Percentiles rank a stretch among this genome's conserved stretches.
Evolutionary conservation across 352 stramenopile genomes (phyloP).

Genomic region (Elongisporangium anandrum): DNA sequence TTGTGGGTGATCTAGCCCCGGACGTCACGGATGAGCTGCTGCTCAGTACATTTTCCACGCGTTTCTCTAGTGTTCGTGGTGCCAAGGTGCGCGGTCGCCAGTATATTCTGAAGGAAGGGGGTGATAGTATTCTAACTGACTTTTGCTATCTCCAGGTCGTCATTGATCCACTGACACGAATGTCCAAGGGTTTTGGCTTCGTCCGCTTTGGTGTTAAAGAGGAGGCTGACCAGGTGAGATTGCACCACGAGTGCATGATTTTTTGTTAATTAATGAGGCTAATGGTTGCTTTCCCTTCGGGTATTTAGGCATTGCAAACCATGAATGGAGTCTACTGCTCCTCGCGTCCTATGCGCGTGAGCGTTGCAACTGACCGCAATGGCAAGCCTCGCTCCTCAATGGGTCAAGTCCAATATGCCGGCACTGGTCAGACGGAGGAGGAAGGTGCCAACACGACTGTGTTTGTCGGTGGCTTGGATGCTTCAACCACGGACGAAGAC

Average conservation of each 20-base stretch:
- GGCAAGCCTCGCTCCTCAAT: conserved; percentile 22
- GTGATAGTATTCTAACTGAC: background rate
- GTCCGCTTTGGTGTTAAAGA: conserved; percentile 87
- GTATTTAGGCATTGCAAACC: conserved; percentile 62
- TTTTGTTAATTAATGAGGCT: background rate
- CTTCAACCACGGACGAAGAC: conserved; percentile 79
- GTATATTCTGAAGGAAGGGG: background rate
- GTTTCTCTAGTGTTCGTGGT: conserved; percentile 78
- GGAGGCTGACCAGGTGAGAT: conserved; percentile 63
- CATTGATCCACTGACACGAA: conserved; percentile 84
- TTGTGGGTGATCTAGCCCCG: conserved; percentile 88
- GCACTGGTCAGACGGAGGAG: conserved; percentile 23
- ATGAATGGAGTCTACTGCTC: conserved; percentile 91
- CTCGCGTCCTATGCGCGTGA: conserved; percentile 86
- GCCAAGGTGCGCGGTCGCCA: conserved; percentile 48
- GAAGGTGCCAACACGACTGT: conserved; percentile 87
- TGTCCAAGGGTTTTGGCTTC: conserved; percentile 92
- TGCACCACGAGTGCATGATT: background rate
- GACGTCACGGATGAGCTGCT: conserved; percentile 89
- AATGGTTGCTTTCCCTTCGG: background rate
- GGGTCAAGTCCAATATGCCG: conserved; percentile 4
- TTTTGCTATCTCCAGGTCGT: conserved; percentile 43
- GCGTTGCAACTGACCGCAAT: conserved; percentile 84
- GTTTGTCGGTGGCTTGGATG: conserved; percentile 88
- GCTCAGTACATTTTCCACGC: conserved; percentile 72